Conservation (phyloP, 2,329 filamentous ascomycete genomes). For the Aspergillus udagawae region DNA sequence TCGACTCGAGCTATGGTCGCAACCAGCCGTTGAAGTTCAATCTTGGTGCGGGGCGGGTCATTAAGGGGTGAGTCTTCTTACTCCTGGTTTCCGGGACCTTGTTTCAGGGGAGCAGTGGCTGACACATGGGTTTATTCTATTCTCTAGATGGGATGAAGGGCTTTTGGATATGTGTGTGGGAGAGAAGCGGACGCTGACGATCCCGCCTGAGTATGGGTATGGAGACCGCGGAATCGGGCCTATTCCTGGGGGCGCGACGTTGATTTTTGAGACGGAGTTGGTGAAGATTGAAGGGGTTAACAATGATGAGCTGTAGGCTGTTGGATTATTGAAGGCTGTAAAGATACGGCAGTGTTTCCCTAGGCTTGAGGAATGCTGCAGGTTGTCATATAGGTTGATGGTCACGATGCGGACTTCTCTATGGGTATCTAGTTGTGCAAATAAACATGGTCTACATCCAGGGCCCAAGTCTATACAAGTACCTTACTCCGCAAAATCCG, state of each 20-base stretch:
- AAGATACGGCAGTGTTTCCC: slow-evolving; percentile 8
- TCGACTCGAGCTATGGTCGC: slow-evolving; percentile 80
- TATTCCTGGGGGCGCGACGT: slow-evolving; percentile 75
- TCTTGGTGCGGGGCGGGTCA: slow-evolving; percentile 77
- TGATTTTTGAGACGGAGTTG: slow-evolving; percentile 91
- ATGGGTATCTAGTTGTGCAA: neutral
- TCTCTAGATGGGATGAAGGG: slow-evolving; percentile 77
- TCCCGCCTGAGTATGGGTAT: slow-evolving; percentile 83
- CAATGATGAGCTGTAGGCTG: slow-evolving; percentile 41
- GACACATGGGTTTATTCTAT: slow-evolving; percentile 1
- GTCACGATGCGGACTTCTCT: neutral
- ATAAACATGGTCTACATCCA: neutral
- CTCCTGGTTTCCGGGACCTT: slow-evolving; percentile 1
- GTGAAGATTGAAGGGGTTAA: slow-evolving; percentile 73
- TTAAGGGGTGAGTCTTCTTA: slow-evolving; percentile 66
- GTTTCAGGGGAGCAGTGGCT: neutral
- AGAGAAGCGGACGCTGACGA: slow-evolving; percentile 84
- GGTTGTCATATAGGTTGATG: neutral
- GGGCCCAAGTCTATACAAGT: neutral
- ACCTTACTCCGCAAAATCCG: neutral
- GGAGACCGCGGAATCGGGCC: slow-evolving; percentile 72
- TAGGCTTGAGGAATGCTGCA: neutral
- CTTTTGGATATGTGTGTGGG: slow-evolving; percentile 92
- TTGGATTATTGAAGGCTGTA: neutral
- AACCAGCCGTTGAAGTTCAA: slow-evolving; percentile 72